Conservation (phyloP, 441 rosid species). For the Euphorbia schlechtendalii region DNA sequence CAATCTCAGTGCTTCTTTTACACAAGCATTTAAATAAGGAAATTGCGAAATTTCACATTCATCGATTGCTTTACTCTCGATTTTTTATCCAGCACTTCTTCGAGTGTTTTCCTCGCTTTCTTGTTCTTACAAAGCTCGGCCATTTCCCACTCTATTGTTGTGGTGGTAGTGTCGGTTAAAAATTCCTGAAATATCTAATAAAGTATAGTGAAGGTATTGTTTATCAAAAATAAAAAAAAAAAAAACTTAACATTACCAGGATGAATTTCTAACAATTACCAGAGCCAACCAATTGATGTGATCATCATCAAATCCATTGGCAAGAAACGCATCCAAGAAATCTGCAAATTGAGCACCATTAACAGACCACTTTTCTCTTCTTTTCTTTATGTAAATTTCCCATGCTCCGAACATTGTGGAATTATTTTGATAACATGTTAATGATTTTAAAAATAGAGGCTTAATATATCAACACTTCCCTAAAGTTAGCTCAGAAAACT, state of each 20-base stretch:
- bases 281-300: slow-evolving; percentile 24
- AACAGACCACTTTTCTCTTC: slow-evolving; percentile 16
- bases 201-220: too few relatives aligned
- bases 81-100: slow-evolving; percentile 32
- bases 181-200: slow-evolving; percentile 52
- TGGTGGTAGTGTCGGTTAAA: slow-evolving; percentile 46
- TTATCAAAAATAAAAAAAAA: too few relatives aligned
- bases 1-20: slow-evolving; percentile 34
- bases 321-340: slow-evolving; percentile 30
- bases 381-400: slow-evolving; percentile 23
- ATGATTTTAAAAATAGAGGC: too few relatives aligned
- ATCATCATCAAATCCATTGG: slow-evolving; percentile 25
- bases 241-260: too few relatives aligned
- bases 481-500: too few relatives aligned
- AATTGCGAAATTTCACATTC: slow-evolving; percentile 32
- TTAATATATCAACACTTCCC: too few relatives aligned
- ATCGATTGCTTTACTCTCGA: slow-evolving; percentile 19
- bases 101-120: slow-evolving; percentile 31
- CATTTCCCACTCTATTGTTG: slow-evolving; percentile 55
- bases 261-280: too few relatives aligned
- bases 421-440: too few relatives aligned
- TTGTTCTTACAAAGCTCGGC: slow-evolving; percentile 43
- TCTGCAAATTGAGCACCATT: slow-evolving; percentile 2
- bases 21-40: slow-evolving; percentile 36
- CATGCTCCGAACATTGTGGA: slow-evolving; percentile 19